phyloP scores from a whole-genome alignment of 1,284 basidiomycete species.

The Stygiomarasmius scandens region DNA sequence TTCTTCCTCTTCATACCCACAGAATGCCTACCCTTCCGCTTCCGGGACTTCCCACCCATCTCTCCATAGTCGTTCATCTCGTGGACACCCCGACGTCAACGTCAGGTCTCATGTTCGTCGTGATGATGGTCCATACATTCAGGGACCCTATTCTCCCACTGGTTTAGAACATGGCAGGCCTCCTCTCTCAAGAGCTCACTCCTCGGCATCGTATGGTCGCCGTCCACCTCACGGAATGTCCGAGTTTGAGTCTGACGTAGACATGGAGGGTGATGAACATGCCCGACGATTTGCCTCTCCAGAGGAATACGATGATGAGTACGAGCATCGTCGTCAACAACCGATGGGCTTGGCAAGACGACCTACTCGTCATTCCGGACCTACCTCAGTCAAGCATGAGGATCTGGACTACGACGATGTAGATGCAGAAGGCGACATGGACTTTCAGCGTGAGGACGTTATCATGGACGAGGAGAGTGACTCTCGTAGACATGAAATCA shows the following conservation, averaged over 20 bases:
- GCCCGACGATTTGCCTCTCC: background rate
- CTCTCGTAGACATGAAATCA: background rate
- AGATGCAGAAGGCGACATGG: background rate
- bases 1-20: constrained; percentile 3
- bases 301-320: too few species aligned
- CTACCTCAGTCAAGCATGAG: too few species aligned
- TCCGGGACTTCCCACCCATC: background rate
- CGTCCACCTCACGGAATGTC: background rate
- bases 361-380: background rate
- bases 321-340: background rate
- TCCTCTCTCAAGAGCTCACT: background rate
- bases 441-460: background rate
- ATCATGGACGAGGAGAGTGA: background rate
- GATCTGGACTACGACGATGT: too few species aligned
- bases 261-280: background rate
- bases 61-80: background rate
- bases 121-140: background rate
- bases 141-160: background rate
- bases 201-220: constrained; percentile 1
- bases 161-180: background rate
- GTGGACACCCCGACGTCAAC: background rate
- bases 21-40: background rate
- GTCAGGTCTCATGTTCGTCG: background rate
- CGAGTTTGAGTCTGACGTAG: background rate
- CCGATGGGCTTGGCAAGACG: too few species aligned